Base-by-base conservation (phyloP, 164 flowering plant genomes). In the Macadamia tetraphylla region DNA sequence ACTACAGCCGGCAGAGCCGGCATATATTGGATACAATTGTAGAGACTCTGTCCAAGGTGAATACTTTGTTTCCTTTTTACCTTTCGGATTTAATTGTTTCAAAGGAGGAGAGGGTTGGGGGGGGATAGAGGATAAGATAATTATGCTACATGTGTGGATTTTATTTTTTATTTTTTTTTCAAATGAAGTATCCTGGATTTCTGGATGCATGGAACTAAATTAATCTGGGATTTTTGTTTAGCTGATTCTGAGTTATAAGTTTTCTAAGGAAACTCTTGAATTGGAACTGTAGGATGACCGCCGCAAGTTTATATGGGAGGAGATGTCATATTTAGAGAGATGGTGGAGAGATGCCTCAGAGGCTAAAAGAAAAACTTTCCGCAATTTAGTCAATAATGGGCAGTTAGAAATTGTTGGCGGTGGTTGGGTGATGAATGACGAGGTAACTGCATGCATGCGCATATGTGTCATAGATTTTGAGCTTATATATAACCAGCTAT, bases 401-500 rank as follows among this genome's bases (percentile, higher is more conserved):
- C 99, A 92, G 80, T 73, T 95, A 40, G 99, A 92, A 79, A 95
- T 95, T 77, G 99, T 95, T 82, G 97, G 98, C 73, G 99, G 99
- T 81, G 99, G 99, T 46, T 95, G 99, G 99, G 99, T 92, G 70
- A 92, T 95, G 99, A 95, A 95, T 73, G 99, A 95, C 72, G 99
- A 95, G 99, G 99, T 95, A 83, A 76, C n/a, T 48, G n/a, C n/a
- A 10, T 43, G 29, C 32, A n/a, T 51, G 7, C 23, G 51, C 7
- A 46, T 46, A 46, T 46, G 40, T 5, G 7, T 8, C 13, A 46
- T 46, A 46, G 7, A 46, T 11, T 46, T 35, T 46, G 13, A 46
- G 51, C 1, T 46, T 46, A 46, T 8, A 46, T 46, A 46, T 11
- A 8, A 46, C 6, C 51, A 3, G 51, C 40, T 35, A 46, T 8